phyloP scores from a whole-genome alignment of 2,329 filamentous ascomycete species.

The Aureobasidium uvarum region DNA sequence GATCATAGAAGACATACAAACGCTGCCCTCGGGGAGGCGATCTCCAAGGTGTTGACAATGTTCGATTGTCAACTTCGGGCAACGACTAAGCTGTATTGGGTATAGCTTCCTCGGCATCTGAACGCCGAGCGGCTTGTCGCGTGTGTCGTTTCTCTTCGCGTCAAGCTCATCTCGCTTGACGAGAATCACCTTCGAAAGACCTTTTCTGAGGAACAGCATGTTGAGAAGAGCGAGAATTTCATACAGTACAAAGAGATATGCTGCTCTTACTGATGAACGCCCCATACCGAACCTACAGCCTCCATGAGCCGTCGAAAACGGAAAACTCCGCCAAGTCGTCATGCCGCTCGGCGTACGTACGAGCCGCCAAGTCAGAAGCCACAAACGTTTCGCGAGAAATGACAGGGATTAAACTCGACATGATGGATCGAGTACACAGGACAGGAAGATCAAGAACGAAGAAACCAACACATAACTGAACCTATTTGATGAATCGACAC shows the following conservation, averaged over 20 bases:
- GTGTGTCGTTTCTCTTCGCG: background rate
- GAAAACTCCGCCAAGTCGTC: background rate
- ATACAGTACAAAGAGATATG: background rate
- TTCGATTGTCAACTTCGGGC: conserved; percentile 11
- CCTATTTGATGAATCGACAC: background rate
- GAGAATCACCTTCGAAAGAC: background rate
- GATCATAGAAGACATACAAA: background rate
- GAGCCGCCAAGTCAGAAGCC: background rate
- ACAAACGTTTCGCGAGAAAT: background rate
- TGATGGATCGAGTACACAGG: background rate
- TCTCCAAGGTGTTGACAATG: conserved; percentile 11
- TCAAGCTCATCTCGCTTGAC: conserved; percentile 4
- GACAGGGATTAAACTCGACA: background rate
- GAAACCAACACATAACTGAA: background rate
- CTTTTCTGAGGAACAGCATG: background rate
- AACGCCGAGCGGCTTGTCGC: conserved; percentile 10
- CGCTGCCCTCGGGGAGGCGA: conserved; percentile 7
- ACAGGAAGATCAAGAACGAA: background rate
- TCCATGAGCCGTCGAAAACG: background rate
- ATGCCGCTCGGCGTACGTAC: conserved; percentile 15
- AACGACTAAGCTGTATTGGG: background rate
- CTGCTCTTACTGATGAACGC: background rate
- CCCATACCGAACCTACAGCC: background rate
- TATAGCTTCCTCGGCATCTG: conserved; percentile 3
- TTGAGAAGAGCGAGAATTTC: background rate